Percentiles rank a stretch among this genome's conserved stretches.
Evolutionary conservation across 495 filamentous ascomycete genomes (phyloP).

Genomic region (Niebla homalea): DNA sequence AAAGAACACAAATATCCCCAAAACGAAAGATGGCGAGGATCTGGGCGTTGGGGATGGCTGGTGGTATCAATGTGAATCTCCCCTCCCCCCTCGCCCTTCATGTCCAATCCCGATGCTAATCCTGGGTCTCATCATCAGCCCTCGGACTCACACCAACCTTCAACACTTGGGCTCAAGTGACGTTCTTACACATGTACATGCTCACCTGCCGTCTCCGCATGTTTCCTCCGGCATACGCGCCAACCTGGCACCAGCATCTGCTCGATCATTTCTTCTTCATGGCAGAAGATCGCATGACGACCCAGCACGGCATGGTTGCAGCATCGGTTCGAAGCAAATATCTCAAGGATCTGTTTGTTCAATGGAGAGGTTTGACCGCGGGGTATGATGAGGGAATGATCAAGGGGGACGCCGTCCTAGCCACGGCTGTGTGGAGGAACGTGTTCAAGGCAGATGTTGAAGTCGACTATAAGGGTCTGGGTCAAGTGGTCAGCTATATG

Average conservation of each 20-base stretch:
- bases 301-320: slow-evolving; percentile 52
- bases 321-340: slow-evolving; percentile 62
- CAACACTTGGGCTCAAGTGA: slow-evolving; percentile 88
- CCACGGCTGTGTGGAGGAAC: slow-evolving; percentile 86
- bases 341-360: slow-evolving; percentile 80
- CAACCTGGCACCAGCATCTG: slow-evolving; percentile 58
- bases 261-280: slow-evolving; percentile 90
- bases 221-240: slow-evolving; percentile 47
- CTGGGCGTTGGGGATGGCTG: slow-evolving; percentile 59
- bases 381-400: slow-evolving; percentile 80
- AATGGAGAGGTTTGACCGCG: slow-evolving; percentile 75
- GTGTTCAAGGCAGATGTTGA: slow-evolving; percentile 58
- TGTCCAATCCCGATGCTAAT: not conserved
- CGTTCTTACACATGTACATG: slow-evolving; percentile 91
- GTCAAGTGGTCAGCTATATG: slow-evolving; percentile 67
- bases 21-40: slow-evolving; percentile 60
- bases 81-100: no score
- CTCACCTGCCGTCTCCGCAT: slow-evolving; percentile 73
- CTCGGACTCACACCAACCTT: slow-evolving; percentile 69
- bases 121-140: slow-evolving; percentile 19
- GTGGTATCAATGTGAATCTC: slow-evolving; percentile 80
- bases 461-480: slow-evolving; percentile 57
- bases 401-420: slow-evolving; percentile 73
- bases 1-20: slow-evolving; percentile 43
- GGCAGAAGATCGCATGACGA: slow-evolving; percentile 75